phyloP scores from a whole-genome alignment of 352 stramenopile genomes.

The Plasmopara viticola region DNA sequence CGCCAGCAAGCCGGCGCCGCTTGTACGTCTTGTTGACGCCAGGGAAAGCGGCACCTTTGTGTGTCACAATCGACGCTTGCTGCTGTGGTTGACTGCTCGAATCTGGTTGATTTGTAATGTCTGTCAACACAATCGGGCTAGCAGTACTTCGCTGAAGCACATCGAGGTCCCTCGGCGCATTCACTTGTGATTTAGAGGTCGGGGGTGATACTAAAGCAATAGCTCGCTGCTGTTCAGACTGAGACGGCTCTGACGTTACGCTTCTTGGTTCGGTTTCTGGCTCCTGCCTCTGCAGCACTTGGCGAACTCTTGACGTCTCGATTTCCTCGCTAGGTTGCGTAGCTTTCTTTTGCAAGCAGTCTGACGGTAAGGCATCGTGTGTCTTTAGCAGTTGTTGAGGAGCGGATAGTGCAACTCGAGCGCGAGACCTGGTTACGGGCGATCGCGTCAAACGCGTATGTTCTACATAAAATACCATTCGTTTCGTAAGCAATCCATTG shows the following conservation, averaged over 20 bases:
- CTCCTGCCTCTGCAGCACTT: constrained; percentile 1
- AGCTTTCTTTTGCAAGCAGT: constrained; percentile 5
- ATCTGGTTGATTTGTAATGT: constrained; percentile 62
- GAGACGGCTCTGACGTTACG: constrained; percentile 6
- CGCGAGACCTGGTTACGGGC: constrained; percentile 6
- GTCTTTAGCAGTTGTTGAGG: constrained; percentile 15
- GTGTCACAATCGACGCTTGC: constrained; percentile 9
- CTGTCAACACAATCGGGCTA: constrained; percentile 27
- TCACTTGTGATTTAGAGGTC: constrained; percentile 7
- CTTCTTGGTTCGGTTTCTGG: constrained; percentile 7
- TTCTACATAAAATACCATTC: constrained; percentile 13
- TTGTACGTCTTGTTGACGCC: constrained; percentile 29
- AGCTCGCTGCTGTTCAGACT: constrained; percentile 3
- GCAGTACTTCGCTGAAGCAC: not conserved
- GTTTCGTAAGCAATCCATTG: constrained; percentile 5
- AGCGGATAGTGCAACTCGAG: constrained; percentile 23
- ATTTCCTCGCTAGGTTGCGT: constrained; percentile 1
- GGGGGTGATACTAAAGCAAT: not conserved
- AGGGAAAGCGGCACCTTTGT: constrained; percentile 1
- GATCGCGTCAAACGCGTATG: constrained; percentile 7
- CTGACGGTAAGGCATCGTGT: constrained; percentile 10
- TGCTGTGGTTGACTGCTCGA: constrained; percentile 14
- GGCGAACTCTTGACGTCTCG: constrained; percentile 3
- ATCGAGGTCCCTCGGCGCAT: not conserved
- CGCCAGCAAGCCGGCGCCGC: constrained; percentile 21